Evolutionary conservation across 2,329 filamentous ascomycete species (phyloP), one percentile per base, ranked within the genome.

Genomic region (Pezicula rhizophila): DNA sequence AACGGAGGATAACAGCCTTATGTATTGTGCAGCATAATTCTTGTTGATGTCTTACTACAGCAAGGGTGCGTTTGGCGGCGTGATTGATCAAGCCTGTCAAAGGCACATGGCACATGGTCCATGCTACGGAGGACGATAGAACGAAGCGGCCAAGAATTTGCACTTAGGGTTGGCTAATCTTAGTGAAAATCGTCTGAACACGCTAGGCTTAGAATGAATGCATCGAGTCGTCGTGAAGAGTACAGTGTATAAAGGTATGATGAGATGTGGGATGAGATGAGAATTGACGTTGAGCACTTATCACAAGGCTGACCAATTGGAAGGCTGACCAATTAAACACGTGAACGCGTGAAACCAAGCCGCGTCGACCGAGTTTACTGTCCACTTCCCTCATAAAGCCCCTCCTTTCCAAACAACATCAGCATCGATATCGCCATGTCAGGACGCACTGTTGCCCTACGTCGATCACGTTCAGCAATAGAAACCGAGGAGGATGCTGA

Each of bases 401-500:
- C 47, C 20, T 11, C 37, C 42, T 28, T 39, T 17, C n/a, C 15
- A 35, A 28, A 25, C 41, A 42, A 46, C 11, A 25, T 25, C 20
- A 42, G 39, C 23, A 34, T 26, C 42, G 28, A 31, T 50, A 39
- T 45, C 50, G 25, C 35, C 39, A 46, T 40, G 40, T 25, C 40
- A 14, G 40, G 40, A 25, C 40, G 33, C 8, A 35, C 45, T 20
- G 45, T 50, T 38, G 31, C 47, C 38, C 42, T 49, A 8, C 54
- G 57, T 18, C 52, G 58, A 26, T 46, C 42, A 15, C 51, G 60
- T 33, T 49, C 51, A 5, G 48, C 56, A 35, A 53, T 60, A 25
- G 62, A 62, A 43, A 58, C 56, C 15, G 60, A 60, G 2, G 57
- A 58, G 8, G 60, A 59, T 23, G 51, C 42, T 8, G 60, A 60